These are phyloP conservation scores for Penstemon davidsonii DNA, from an alignment of 257 asterid genomes.

Conservation along the genomic window DNA sequence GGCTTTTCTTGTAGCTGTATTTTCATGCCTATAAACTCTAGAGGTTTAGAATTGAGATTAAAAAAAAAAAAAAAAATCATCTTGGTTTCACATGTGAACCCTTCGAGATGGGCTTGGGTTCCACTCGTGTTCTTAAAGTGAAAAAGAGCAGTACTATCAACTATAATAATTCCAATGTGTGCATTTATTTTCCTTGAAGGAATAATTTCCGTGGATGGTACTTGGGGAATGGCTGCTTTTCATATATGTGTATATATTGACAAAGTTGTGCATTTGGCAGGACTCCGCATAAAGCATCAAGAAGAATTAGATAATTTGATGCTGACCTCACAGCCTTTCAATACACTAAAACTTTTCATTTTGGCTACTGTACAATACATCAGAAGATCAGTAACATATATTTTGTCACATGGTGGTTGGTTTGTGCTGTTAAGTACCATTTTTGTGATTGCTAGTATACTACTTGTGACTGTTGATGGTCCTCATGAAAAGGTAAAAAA, in stretches of 20 bases:
- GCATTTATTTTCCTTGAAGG: slow-evolving; percentile 1
- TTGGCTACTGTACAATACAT: slow-evolving; percentile 56
- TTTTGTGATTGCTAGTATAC: slow-evolving; percentile 33
- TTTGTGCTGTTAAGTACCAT: slow-evolving; percentile 42
- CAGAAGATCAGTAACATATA: slow-evolving; percentile 51
- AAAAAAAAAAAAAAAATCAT: background rate
- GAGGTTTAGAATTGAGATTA: background rate
- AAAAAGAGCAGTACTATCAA: background rate
- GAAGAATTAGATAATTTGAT: slow-evolving; percentile 65
- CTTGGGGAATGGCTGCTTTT: background rate
- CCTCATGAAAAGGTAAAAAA: slow-evolving; percentile 72
- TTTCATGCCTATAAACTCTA: background rate
- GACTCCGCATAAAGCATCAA: slow-evolving; percentile 53
- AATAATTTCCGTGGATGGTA: background rate
- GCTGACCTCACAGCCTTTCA: slow-evolving; percentile 64
- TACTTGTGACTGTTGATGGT: slow-evolving; percentile 54
- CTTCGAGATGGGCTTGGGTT: slow-evolving; percentile 6
- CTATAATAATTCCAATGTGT: background rate
- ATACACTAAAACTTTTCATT: slow-evolving; percentile 64
- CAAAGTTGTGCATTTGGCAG: slow-evolving; percentile 41
- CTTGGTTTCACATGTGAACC: slow-evolving; percentile 8
- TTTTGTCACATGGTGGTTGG: slow-evolving; percentile 63
- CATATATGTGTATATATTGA: background rate
- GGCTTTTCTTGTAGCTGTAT: background rate
- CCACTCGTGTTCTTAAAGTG: background rate